Evolutionary conservation across 768 basidiomycete species (phyloP).

Genomic region (Russula ochroleuca): DNA sequence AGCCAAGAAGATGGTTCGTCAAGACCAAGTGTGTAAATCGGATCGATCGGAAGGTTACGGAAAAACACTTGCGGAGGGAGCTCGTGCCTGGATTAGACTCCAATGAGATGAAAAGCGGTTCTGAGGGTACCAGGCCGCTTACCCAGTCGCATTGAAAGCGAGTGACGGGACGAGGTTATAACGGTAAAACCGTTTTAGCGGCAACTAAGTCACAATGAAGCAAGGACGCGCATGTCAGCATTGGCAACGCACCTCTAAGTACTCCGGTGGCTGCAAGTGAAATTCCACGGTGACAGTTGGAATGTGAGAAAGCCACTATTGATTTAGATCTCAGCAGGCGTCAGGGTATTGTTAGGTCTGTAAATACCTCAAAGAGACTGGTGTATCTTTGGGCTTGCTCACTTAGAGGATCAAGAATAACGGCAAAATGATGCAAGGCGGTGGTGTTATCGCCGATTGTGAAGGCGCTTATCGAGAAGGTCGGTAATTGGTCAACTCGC

Average conservation of each 20-base stretch:
- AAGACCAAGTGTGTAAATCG: constrained; percentile 91
- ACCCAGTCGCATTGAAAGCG: constrained; percentile 70
- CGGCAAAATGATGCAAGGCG: constrained; percentile 64
- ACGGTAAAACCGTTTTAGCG: constrained; percentile 90
- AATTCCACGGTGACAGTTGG: constrained; percentile 67
- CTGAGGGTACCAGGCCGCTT: constrained; percentile 30
- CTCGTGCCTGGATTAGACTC: constrained; percentile 45
- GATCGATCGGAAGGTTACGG: constrained; percentile 69
- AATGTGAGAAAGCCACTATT: constrained; percentile 59
- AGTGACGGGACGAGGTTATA: constrained; percentile 58
- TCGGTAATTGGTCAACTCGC: constrained; percentile 17
- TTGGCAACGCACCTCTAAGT: constrained; percentile 56
- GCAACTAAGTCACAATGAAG: constrained; percentile 48
- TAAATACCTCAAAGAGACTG: constrained; percentile 62
- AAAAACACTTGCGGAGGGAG: constrained; percentile 58
- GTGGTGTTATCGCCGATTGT: constrained; percentile 60
- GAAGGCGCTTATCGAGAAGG: constrained; percentile 49
- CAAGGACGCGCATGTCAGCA: neutral
- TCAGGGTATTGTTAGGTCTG: neutral
- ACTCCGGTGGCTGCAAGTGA: constrained; percentile 67
- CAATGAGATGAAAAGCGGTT: neutral
- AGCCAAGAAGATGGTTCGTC: constrained; percentile 92
- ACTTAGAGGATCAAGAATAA: constrained; percentile 81
- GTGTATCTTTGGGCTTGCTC: constrained; percentile 85
- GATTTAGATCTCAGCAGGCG: constrained; percentile 8